These are phyloP conservation scores for Plicaturopsis crispa DNA, from an alignment of 768 basidiomycete species.

Conservation along the genomic window DNA sequence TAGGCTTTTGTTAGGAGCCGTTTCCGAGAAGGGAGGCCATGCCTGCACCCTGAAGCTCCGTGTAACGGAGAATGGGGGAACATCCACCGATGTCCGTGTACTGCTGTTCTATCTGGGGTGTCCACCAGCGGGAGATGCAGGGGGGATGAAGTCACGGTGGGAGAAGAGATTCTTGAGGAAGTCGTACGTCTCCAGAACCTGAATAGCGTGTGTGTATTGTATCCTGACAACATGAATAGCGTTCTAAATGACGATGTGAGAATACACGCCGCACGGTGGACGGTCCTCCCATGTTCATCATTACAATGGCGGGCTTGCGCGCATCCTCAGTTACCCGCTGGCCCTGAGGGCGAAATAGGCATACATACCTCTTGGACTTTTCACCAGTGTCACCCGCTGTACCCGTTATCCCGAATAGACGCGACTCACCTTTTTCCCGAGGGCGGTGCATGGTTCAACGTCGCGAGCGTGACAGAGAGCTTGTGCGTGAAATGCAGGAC, in stretches of 20 bases:
- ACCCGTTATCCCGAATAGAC: slow-evolving; percentile 1
- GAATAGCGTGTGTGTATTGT: too few relatives aligned
- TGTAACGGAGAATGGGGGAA: slow-evolving; percentile 91
- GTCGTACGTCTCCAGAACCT: slow-evolving; percentile 90
- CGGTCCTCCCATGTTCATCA: slow-evolving; percentile 99
- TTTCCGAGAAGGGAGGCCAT: slow-evolving; percentile 80
- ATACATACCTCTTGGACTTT: slow-evolving; percentile 57
- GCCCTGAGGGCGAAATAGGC: slow-evolving; percentile 1
- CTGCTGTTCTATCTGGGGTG: slow-evolving; percentile 90
- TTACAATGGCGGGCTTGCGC: slow-evolving; percentile 64
- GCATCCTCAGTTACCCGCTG: slow-evolving; percentile 11
- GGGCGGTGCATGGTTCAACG: slow-evolving; percentile 34
- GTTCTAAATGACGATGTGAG: slow-evolving; percentile 12
- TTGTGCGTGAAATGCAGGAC: slow-evolving; percentile 12
- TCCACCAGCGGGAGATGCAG: slow-evolving; percentile 78
- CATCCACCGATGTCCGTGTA: slow-evolving; percentile 95
- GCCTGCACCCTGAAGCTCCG: slow-evolving; percentile 77
- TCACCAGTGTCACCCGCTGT: too few relatives aligned
- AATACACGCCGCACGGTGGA: slow-evolving; percentile 55
- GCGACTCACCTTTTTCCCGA: slow-evolving; percentile 29
- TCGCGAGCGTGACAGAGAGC: slow-evolving; percentile 15
- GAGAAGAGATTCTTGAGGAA: slow-evolving; percentile 91
- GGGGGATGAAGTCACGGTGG: slow-evolving; percentile 95
- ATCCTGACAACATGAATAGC: neutral
- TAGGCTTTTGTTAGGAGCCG: slow-evolving; percentile 95